Conservation (phyloP, 1,139 yeast species). For the Hanseniaspora uvarum region DNA sequence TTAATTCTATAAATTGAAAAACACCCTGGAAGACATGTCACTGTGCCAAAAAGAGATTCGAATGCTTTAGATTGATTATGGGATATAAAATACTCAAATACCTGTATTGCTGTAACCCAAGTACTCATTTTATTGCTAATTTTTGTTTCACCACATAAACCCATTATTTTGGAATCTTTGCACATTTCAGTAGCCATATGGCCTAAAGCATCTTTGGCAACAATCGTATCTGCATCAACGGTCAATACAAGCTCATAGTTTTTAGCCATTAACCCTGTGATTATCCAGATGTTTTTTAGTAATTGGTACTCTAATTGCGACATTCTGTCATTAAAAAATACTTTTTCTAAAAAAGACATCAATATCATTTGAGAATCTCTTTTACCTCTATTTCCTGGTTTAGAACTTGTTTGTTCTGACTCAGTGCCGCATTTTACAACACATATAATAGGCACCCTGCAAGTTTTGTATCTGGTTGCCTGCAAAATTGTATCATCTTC, state of each 20-base stretch:
- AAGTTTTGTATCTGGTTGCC: conserved; percentile 56
- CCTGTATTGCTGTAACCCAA: conserved; percentile 94
- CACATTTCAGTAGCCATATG: conserved; percentile 94
- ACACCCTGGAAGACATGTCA: conserved; percentile 96
- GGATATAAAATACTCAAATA: conserved; percentile 88
- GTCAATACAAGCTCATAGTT: conserved; percentile 75
- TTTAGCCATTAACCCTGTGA: conserved; percentile 82
- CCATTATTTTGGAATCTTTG: conserved; percentile 83
- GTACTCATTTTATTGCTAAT: conserved; percentile 75
- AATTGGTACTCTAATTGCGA: conserved; percentile 82
- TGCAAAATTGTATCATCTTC: conserved; percentile 62
- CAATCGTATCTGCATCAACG: conserved; percentile 97
- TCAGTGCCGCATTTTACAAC: conserved; percentile 92
- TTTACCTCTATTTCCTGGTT: conserved; percentile 97
- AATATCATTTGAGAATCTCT: conserved; percentile 91
- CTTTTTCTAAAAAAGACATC: conserved; percentile 84
- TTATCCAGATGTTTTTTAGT: conserved; percentile 65
- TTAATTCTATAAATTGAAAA: conserved; percentile 92
- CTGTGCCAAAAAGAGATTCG: conserved; percentile 93
- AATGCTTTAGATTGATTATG: conserved; percentile 96
- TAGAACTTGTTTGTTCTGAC: conserved; percentile 56
- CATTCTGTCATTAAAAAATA: conserved; percentile 95
- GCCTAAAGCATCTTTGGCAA: conserved; percentile 78
- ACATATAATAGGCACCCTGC: conserved; percentile 57
- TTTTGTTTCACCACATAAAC: conserved; percentile 94